Base-by-base conservation (phyloP, 2,329 filamentous ascomycete species). In the Colletotrichum limetticola region DNA sequence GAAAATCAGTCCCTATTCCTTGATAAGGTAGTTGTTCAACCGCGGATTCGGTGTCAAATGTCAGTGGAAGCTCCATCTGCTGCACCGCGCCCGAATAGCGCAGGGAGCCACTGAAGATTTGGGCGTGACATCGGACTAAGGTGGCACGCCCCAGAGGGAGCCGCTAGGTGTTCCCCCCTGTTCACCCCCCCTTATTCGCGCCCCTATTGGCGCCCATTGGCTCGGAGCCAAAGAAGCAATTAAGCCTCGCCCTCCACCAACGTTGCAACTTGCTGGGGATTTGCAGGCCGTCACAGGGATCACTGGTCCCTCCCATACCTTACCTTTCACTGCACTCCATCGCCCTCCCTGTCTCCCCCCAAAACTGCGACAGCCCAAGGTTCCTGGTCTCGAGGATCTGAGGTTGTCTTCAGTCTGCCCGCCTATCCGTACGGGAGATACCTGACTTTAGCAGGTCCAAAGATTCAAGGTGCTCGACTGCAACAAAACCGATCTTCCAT, bases 181-280 rank as follows among this genome's bases (percentile, higher is more conserved):
- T 35, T 56, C 64, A 22, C 56, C 60, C 61, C 61, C 69, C 71
- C 71, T 67, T 73, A 73, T 73, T 60, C 24, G 55, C 30, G 26
- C 32, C 35, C 24, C 35, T 26, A 28, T 52, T 49, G 55, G 46
- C 61, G 66, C 61, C 66, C 37, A 73, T 73, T 73, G 71, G 71
- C 71, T 52, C 60, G 71, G 71, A 70, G 56, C 35, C 66, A 66
- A 71, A 73, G 37, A 64, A 61, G 71, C 67, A 73, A 66, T 73
- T 73, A 73, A 73, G 71, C 71, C 66, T 71, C 49, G 37, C 32
- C 67, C 56, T 71, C 71, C 71, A 73, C 67, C 22, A 57, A 58
- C 60, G 56, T 28, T 66, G 71, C 61, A 56, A 73, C 67, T 66
- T 65, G 61, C 56, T 71, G 52, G 56, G 59, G 66, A 65, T n/a